phyloP scores from a whole-genome alignment of 2,329 filamentous ascomycete species.

The Sclerotinia glacialis region DNA sequence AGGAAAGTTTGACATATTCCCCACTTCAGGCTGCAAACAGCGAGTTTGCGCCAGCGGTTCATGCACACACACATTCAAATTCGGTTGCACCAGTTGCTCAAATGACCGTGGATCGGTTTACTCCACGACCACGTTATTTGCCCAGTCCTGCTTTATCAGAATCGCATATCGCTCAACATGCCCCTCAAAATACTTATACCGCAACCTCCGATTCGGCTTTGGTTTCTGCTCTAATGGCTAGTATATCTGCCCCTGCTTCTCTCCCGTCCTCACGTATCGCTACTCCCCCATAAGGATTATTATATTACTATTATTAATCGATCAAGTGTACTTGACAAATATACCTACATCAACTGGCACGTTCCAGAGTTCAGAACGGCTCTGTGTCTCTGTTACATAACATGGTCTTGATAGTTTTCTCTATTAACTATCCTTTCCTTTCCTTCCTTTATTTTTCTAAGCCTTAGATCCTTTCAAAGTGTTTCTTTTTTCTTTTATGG shows the following conservation, averaged over 20 bases:
- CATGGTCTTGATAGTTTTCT: neutral
- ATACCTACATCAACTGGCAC: neutral
- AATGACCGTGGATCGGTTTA: neutral
- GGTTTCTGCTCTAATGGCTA: neutral
- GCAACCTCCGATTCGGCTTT: neutral
- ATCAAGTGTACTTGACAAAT: conserved; percentile 2
- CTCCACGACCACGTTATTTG: neutral
- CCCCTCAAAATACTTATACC: neutral
- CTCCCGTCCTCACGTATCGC: neutral
- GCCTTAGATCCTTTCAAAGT: neutral
- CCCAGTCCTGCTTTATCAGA: conserved; percentile 4
- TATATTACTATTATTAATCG: neutral
- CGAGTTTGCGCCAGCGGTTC: neutral
- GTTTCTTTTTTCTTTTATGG: neutral
- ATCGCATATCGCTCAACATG: conserved; percentile 9
- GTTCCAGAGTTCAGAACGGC: neutral
- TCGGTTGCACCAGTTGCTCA: neutral
- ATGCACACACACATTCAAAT: too few relatives aligned
- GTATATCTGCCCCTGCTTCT: neutral
- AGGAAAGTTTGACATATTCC: neutral
- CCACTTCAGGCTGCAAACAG: neutral
- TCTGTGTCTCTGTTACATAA: neutral
- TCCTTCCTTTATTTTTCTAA: neutral
- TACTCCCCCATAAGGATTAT: conserved; percentile 7
- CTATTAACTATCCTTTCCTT: neutral